phyloP scores from a whole-genome alignment of 2,329 filamentous ascomycete genomes.

The Penicillium sp. region DNA sequence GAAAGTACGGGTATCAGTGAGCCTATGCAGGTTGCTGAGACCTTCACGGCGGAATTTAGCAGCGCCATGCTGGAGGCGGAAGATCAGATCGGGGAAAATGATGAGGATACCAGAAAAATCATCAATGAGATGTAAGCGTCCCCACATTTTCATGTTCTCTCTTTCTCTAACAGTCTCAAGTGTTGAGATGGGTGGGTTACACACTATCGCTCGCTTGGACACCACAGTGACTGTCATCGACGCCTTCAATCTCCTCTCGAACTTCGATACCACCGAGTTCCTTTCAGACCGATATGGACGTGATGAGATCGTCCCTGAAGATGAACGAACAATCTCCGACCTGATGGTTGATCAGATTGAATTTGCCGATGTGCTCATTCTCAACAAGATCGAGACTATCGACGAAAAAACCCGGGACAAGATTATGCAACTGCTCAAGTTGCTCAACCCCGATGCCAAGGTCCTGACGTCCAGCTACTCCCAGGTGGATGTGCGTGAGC shows the following conservation, averaged over 20 bases:
- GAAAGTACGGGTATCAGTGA: slow-evolving; percentile 72
- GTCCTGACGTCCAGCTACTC: slow-evolving; percentile 61
- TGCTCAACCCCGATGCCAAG: slow-evolving; percentile 67
- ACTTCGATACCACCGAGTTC: slow-evolving; percentile 70
- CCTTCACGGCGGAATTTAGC: slow-evolving; percentile 60
- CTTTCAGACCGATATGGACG: slow-evolving; percentile 61
- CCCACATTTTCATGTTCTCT: background rate
- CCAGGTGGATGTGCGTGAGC: slow-evolving; percentile 60
- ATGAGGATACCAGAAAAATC: slow-evolving; percentile 47
- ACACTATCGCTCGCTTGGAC: slow-evolving; percentile 65
- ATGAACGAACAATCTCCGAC: slow-evolving; percentile 72
- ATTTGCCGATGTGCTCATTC: slow-evolving; percentile 70
- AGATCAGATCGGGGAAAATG: slow-evolving; percentile 45
- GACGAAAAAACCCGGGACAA: slow-evolving; percentile 46
- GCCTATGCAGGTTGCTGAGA: slow-evolving; percentile 72
- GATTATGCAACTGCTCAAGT: slow-evolving; percentile 56
- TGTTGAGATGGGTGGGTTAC: slow-evolving; percentile 61
- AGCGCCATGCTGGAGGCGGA: slow-evolving; percentile 50
- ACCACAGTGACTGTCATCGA: slow-evolving; percentile 73
- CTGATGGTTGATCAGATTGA: slow-evolving; percentile 77
- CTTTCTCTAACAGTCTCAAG: slow-evolving; percentile 24
- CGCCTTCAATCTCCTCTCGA: slow-evolving; percentile 69
- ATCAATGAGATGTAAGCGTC: slow-evolving; percentile 47
- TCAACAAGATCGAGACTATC: slow-evolving; percentile 70
- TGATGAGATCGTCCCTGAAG: slow-evolving; percentile 63